Evolutionary conservation across 73 alveolate species (phyloP), one percentile per base, ranked within the genome.

Genomic region (Symbiodinium natans): DNA sequence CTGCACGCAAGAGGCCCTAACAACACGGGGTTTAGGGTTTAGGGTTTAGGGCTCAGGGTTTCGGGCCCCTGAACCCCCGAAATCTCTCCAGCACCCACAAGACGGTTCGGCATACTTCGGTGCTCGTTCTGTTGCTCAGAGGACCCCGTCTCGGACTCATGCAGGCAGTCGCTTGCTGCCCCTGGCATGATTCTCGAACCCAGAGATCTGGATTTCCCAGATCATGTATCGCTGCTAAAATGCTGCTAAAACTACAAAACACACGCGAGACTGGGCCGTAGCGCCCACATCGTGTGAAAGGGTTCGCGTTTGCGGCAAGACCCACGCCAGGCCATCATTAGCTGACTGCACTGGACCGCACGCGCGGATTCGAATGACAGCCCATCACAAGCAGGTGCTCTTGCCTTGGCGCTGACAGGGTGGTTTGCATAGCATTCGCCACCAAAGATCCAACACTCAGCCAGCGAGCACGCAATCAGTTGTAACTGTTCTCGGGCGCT

Each of bases 361-460:
- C n/a, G n/a, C 95, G 95, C 2, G 95, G 95, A n/a, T 88, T 88
- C 31, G 86, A 36, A 21, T 85, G 95, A 43, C 95, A 88, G 40
- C 95, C 95, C 46, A 59, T 59, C 95, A 88, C 95, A n/a, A 88
- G 95, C 63, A 88, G 95, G 71, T 88, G 95, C 71, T 88, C 86
- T 40, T 88, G 95, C 94, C 94, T 87, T 25, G 48, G n/a, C 29
- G 27, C n/a, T 11, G 68, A n/a, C n/a, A n/a, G n/a, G n/a, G n/a
- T n/a, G n/a, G n/a, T n/a, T n/a, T n/a, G n/a, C n/a, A n/a, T n/a
- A n/a, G n/a, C n/a, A n/a, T n/a, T n/a, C n/a, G n/a, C n/a, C n/a
- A n/a, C n/a, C n/a, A n/a, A n/a, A n/a, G n/a, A n/a, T n/a, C n/a
- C n/a, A n/a, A n/a, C n/a, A n/a, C n/a, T n/a, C n/a, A n/a, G n/a